Evolutionary conservation across 75 land plant genomes (phyloP), one percentile per base, ranked within the genome.

Genomic region (Chamaecyparis obtusa): DNA sequence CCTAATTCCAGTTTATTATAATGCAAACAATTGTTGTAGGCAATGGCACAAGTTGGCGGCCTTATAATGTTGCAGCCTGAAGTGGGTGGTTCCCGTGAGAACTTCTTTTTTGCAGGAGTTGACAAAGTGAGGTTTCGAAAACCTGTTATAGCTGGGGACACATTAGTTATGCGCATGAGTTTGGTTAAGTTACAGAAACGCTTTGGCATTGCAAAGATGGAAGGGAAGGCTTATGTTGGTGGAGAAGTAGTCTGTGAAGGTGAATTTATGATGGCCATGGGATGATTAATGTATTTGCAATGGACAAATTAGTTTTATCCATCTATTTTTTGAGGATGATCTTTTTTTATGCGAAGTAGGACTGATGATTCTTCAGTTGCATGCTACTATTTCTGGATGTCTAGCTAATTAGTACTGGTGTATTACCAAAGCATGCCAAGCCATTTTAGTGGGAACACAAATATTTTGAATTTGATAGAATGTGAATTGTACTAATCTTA

Each of bases 1-100:
- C 39, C 27, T 57, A 75, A 43, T 54, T 83, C 9, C 69, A 24
- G 69, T 21, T 64, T 5, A 64, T 64, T 24, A 6, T 64, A 75
- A 36, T 57, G 44, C n/a, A 44, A 57, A 39, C 37, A 69, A 21
- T 78, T 77, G 19, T 36, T 86, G 60, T 89, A 98, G 99, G 99
- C 99, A 72, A 91, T 98, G 99, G 99, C 99, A 24, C 99, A 98
- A 82, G 99, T 95, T 87, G 99, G 99, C 37, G 99, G 99, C 19
- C 79, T 98, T 36, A 90, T 98, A 77, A 95, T 98, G 99, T 91
- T 98, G 87, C 99, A 98, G 89, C 99, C 99, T 14, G 99, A 98
- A 87, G 95, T 95, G 1, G 99, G 99, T 60, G 99, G 99, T 27
- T 98, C 97, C 39, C 93, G 93, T 41, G 95, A 95, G 15, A 95